phyloP scores from a whole-genome alignment of 2,329 filamentous ascomycete species.

The Aspergillus versicolor region DNA sequence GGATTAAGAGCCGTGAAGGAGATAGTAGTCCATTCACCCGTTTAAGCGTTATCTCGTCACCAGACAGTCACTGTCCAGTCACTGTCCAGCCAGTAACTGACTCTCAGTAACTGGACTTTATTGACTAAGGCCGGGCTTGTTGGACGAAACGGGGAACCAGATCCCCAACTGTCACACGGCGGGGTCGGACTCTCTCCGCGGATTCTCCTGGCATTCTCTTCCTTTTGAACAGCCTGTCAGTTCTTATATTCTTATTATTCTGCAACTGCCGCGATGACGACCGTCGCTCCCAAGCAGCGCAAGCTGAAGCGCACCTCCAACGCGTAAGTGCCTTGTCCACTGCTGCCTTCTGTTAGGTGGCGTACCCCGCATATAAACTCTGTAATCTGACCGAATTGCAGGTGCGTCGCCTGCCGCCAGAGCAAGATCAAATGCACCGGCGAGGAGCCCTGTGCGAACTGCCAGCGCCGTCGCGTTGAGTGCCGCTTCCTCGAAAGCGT shows the following conservation, averaged over 20 bases:
- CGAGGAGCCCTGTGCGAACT: conserved; percentile 36
- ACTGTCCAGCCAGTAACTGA: too few relatives aligned
- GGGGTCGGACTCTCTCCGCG: conserved; percentile 17
- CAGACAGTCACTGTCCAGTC: too few relatives aligned
- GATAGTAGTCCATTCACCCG: too few relatives aligned
- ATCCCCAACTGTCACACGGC: neutral
- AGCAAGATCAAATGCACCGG: conserved; percentile 47
- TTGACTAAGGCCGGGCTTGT: neutral
- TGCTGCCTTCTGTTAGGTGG: too few relatives aligned
- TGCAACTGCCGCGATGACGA: neutral
- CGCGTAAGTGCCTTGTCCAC: neutral
- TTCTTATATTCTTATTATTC: neutral
- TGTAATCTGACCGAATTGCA: conserved; percentile 14
- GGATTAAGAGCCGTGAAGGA: too few relatives aligned
- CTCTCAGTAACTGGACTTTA: too few relatives aligned
- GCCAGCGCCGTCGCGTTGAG: conserved; percentile 13
- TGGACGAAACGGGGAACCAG: neutral
- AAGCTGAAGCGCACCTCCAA: conserved; percentile 26
- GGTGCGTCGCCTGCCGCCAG: conserved; percentile 35
- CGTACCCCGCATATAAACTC: too few relatives aligned
- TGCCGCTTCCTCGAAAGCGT: conserved; percentile 33
- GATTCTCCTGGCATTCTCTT: too few relatives aligned
- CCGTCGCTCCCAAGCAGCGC: conserved; percentile 21
- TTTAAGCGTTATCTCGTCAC: too few relatives aligned
- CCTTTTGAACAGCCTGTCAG: neutral